Evolutionary conservation across 768 basidiomycete species (phyloP).

Genomic region (Mycena latifolia): DNA sequence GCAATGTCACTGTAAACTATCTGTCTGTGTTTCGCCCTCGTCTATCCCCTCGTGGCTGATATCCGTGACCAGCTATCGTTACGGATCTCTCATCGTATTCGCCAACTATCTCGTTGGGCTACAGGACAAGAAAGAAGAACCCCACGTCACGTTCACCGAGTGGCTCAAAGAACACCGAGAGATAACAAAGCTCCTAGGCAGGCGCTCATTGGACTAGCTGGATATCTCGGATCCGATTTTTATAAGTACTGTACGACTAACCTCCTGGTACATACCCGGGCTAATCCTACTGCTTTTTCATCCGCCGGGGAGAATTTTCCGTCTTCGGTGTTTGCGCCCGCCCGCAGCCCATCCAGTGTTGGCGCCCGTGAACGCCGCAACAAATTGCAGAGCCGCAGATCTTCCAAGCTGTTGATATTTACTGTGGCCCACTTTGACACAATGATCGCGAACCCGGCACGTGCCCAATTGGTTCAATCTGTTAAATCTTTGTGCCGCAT

Average conservation of each 20-base stretch:
- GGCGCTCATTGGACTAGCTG: slow-evolving; percentile 74
- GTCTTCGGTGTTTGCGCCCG: neutral
- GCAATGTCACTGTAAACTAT: slow-evolving; percentile 88
- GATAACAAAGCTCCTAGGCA: slow-evolving; percentile 79
- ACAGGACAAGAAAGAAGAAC: slow-evolving; percentile 46
- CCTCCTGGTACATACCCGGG: neutral
- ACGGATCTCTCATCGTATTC: slow-evolving; percentile 93
- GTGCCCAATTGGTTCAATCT: slow-evolving; percentile 13
- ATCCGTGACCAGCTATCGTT: slow-evolving; percentile 72
- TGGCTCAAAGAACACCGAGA: slow-evolving; percentile 91
- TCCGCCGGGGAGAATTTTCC: neutral
- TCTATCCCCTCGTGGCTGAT: slow-evolving; percentile 15
- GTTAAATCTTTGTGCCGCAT: too few species aligned
- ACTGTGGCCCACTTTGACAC: too few species aligned
- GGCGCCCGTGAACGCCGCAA: too few species aligned
- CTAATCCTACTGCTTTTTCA: neutral
- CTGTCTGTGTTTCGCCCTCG: slow-evolving; percentile 59
- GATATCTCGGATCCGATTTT: neutral
- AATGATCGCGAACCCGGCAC: neutral
- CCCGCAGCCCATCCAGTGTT: too few species aligned
- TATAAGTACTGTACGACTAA: neutral
- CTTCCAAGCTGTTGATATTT: too few species aligned
- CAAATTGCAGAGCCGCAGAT: too few species aligned
- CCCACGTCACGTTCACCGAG: slow-evolving; percentile 73
- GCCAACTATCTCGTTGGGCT: slow-evolving; percentile 94